Base-by-base conservation (phyloP, 495 filamentous ascomycete genomes). In the Aspergillus sclerotiicarbonarius region DNA sequence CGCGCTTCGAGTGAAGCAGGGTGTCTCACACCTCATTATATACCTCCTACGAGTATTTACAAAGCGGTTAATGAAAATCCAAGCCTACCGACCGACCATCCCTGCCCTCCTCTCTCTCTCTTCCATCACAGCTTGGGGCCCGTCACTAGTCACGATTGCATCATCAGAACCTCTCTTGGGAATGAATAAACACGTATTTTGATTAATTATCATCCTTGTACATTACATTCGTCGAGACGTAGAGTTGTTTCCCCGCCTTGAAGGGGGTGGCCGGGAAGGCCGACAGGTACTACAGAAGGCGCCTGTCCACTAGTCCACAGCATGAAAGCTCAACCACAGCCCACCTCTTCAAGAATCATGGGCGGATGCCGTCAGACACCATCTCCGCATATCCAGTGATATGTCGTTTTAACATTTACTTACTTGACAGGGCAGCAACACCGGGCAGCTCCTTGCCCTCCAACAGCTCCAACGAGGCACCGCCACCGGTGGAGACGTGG, bases 381-480 rank as follows among this genome's bases (percentile, higher is more conserved):
- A 25, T 25, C 25, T 25, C 25, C 25, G 25, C 25, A 25, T 25
- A 37, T 37, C 33, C 8, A 9, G 33, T 9, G 33, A n/a, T 41
- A n/a, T 41, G 25, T 25, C 25, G n/a, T 41, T 41, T 41, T 37
- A 9, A 37, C 4, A n/a, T 71, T 74, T 79, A 86, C 88, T 89
- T 91, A 90, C 89, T 91, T 77, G 91, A 96, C 79, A 99, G 86
- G 68, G 93, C 92, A 64, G 83, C 77, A 56, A 99, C 92, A 80
- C 95, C 94, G 45, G 95, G 95, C 62, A 99, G 78, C 46, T 90
- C 94, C 83, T 98, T 98, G 72, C 95, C 94, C 82, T 99, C 94
- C 55, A 99, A 81, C 60, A 99, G 80, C 80, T 98, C 95, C 57
- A 99, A 82, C 58, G 89, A 94, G 60, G 94, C 94, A 73, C 94